These are phyloP conservation scores for Picochlorum sp. DNA, from an alignment of 139 green algal genomes.

Conservation along the genomic window DNA sequence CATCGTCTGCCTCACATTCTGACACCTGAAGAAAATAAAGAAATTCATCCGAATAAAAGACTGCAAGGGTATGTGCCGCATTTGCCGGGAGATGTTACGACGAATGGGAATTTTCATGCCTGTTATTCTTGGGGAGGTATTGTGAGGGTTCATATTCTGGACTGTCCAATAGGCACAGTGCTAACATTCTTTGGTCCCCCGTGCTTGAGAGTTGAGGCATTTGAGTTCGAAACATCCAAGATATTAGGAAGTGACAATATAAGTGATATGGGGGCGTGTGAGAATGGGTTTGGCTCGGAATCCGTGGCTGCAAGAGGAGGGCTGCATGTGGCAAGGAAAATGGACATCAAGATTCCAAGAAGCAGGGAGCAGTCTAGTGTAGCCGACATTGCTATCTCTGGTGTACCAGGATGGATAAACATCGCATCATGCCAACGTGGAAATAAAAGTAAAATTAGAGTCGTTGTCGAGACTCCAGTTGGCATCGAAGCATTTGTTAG, in stretches of 20 bases:
- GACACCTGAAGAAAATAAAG: conserved; percentile 53
- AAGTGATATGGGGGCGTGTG: not conserved
- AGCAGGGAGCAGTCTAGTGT: conserved; percentile 27
- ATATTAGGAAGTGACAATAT: not conserved
- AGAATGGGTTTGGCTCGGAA: conserved; percentile 14
- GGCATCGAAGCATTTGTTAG: conserved; percentile 83
- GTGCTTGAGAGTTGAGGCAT: conserved; percentile 20
- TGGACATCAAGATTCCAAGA: conserved; percentile 59
- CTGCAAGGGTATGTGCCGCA: conserved; percentile 45
- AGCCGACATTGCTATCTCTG: conserved; percentile 14
- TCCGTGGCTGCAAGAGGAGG: conserved; percentile 50
- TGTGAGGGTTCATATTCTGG: conserved; percentile 57
- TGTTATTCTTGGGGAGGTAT: conserved; percentile 65
- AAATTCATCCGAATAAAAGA: conserved; percentile 56
- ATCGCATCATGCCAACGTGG: not conserved
- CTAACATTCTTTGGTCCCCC: conserved; percentile 57
- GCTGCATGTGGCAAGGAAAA: conserved; percentile 3
- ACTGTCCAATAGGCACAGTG: conserved; percentile 20
- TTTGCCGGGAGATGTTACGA: conserved; percentile 8
- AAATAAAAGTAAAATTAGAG: not conserved
- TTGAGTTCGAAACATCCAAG: not conserved
- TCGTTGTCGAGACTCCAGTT: conserved; percentile 39
- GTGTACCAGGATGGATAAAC: conserved; percentile 50
- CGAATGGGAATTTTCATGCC: not conserved
- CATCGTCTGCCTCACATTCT: conserved; percentile 85